phyloP scores from a whole-genome alignment of 2,329 filamentous ascomycete genomes.

The Seiridium cupressi region DNA sequence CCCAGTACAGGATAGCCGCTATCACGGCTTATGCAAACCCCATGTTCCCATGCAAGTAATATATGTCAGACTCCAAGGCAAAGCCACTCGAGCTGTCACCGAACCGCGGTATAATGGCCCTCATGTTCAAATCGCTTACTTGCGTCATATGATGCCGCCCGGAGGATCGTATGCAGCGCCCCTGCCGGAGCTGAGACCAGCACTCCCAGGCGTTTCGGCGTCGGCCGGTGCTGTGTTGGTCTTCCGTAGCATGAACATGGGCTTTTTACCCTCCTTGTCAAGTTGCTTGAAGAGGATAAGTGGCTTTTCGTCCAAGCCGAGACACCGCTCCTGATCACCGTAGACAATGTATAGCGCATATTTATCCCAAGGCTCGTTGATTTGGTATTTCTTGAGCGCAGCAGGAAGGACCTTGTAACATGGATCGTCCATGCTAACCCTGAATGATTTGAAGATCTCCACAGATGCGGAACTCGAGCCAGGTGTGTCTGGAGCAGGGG shows the following conservation, averaged over 20 bases:
- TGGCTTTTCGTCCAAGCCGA: constrained; percentile 89
- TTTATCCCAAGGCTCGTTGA: constrained; percentile 95
- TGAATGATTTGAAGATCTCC: constrained; percentile 98
- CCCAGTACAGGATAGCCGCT: background rate
- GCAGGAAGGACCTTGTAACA: constrained; percentile 97
- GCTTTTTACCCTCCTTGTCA: constrained; percentile 94
- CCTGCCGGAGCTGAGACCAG: constrained; percentile 44
- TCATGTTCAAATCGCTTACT: background rate
- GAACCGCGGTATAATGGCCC: background rate
- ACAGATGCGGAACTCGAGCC: constrained; percentile 61
- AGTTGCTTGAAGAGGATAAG: constrained; percentile 96
- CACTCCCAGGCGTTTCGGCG: constrained; percentile 50
- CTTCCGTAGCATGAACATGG: constrained; percentile 96
- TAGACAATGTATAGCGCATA: constrained; percentile 98
- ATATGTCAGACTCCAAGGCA: background rate
- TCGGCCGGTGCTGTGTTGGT: constrained; percentile 55
- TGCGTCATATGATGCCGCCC: constrained; percentile 54
- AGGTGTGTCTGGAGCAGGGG: constrained; percentile 61
- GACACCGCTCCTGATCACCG: constrained; percentile 93
- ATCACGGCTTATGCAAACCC: background rate
- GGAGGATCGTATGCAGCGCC: constrained; percentile 55
- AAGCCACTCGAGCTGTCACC: background rate
- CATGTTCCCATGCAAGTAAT: background rate
- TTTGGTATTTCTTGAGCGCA: constrained; percentile 96
- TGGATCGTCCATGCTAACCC: constrained; percentile 95